phyloP scores from a whole-genome alignment of 495 filamentous ascomycete species.

The Astrothelium subdiscretum region DNA sequence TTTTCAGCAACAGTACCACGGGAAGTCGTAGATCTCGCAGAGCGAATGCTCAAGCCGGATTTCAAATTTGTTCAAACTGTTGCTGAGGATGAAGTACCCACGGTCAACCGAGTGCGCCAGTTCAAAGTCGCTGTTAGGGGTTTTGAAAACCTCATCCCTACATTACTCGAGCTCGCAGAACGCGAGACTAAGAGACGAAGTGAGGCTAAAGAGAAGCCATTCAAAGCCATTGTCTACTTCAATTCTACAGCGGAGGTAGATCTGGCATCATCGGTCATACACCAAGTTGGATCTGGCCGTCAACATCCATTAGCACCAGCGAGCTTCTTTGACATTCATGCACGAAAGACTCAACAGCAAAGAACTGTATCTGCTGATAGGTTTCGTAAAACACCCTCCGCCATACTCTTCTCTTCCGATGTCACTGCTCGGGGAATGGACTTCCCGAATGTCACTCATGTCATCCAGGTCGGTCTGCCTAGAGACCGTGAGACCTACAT shows the following conservation, averaged over 20 bases:
- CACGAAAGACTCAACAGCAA: constrained; percentile 54
- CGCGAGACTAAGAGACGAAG: constrained; percentile 35
- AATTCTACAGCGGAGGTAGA: constrained; percentile 61
- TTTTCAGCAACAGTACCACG: constrained; percentile 86
- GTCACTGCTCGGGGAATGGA: constrained; percentile 96
- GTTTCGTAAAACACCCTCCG: constrained; percentile 55
- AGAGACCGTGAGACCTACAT: constrained; percentile 69
- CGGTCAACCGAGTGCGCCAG: constrained; percentile 76
- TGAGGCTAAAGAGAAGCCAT: constrained; percentile 41
- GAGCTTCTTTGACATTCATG: constrained; percentile 60
- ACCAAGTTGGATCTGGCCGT: constrained; percentile 16
- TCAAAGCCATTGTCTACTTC: constrained; percentile 92
- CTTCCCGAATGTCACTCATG: constrained; percentile 85
- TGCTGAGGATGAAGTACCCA: constrained; percentile 63
- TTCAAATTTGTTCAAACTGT: constrained; percentile 82
- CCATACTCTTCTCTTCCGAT: constrained; percentile 81
- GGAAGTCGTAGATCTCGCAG: constrained; percentile 71
- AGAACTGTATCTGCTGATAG: constrained; percentile 54
- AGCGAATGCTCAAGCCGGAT: constrained; percentile 52
- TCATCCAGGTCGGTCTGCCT: constrained; percentile 73
- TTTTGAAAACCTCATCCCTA: constrained; percentile 65
- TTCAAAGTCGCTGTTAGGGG: constrained; percentile 50
- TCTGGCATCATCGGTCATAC: constrained; percentile 40
- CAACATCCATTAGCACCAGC: constrained; percentile 36
- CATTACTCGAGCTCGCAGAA: constrained; percentile 62